Percentiles rank a stretch among this genome's conserved stretches.
These are phyloP conservation scores for Chlamydomonas sp. DNA, from an alignment of 139 green algal genomes.

Conservation along the genomic window DNA sequence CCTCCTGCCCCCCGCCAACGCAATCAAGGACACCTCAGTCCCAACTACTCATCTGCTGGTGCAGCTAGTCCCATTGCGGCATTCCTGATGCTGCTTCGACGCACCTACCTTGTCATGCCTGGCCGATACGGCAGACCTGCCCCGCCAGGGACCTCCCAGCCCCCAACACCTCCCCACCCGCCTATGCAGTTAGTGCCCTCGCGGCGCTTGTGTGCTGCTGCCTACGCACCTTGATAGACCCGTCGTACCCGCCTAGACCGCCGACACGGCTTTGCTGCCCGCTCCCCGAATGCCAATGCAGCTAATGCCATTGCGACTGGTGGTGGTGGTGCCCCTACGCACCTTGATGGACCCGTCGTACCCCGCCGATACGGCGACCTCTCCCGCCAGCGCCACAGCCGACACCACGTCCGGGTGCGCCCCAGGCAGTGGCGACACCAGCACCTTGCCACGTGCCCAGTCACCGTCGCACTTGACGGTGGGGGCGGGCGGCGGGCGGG, in stretches of 20 bases:
- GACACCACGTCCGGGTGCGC: constrained; percentile 47
- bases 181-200: too few relatives aligned
- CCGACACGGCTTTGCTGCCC: not conserved
- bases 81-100: too few relatives aligned
- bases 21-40: too few relatives aligned
- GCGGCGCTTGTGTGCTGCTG: not conserved
- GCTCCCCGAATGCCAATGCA: too few relatives aligned
- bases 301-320: too few relatives aligned
- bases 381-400: constrained; percentile 40
- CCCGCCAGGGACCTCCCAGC: too few relatives aligned
- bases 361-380: constrained; percentile 31
- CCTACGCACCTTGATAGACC: constrained; percentile 43
- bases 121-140: too few relatives aligned
- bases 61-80: too few relatives aligned
- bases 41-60: too few relatives aligned
- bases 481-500: not conserved
- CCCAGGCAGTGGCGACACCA: constrained; percentile 7
- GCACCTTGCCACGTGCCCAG: constrained; percentile 23
- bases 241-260: constrained; percentile 38
- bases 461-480: constrained; percentile 18
- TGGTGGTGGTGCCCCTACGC: not conserved
- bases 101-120: too few relatives aligned
- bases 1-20: too few relatives aligned
- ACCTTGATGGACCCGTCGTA: constrained; percentile 54
- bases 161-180: too few relatives aligned